Conservation (phyloP, 345 rosid genomes). For the Eucalyptus urophylla region DNA sequence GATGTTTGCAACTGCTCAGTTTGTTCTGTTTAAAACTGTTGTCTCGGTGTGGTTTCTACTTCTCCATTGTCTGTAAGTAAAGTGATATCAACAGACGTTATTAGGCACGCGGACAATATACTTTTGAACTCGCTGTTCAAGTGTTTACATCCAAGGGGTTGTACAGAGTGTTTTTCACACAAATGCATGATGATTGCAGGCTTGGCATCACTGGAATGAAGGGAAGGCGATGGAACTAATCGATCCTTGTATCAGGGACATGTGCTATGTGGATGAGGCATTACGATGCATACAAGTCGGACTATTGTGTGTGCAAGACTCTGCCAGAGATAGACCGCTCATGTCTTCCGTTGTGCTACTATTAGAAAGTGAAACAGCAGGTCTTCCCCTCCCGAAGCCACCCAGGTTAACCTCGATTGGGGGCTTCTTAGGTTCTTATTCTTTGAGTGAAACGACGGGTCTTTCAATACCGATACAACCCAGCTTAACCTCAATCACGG, state of each 20-base stretch:
- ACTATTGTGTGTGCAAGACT: slow-evolving; percentile 76
- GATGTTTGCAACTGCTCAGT: not conserved
- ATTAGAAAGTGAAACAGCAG: slow-evolving; percentile 57
- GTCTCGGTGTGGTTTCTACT: not conserved
- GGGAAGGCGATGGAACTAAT: slow-evolving; percentile 50
- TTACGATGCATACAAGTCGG: slow-evolving; percentile 72
- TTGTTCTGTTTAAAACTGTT: not conserved
- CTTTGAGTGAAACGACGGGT: not conserved
- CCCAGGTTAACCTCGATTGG: slow-evolving; percentile 46
- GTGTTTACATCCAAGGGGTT: not conserved
- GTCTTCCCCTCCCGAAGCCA: slow-evolving; percentile 39
- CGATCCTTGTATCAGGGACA: slow-evolving; percentile 34
- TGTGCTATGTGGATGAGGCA: slow-evolving; percentile 26
- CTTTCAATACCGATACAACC: not conserved
- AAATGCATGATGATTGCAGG: slow-evolving; percentile 19
- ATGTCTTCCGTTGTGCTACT: slow-evolving; percentile 55
- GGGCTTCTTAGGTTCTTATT: slow-evolving; percentile 21
- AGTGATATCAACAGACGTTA: not conserved
- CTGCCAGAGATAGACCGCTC: slow-evolving; percentile 49
- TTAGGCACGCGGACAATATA: not conserved
- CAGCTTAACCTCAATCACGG: not conserved
- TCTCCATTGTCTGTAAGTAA: not conserved
- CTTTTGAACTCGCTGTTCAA: not conserved
- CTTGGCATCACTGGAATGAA: slow-evolving; percentile 65
- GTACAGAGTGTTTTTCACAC: not conserved